A percentile compares a stretch with the other conserved stretches of the same genome.
Evolutionary conservation across 108 stramenopile species (phyloP).

Genomic region (Pelagomonas calceolata): DNA sequence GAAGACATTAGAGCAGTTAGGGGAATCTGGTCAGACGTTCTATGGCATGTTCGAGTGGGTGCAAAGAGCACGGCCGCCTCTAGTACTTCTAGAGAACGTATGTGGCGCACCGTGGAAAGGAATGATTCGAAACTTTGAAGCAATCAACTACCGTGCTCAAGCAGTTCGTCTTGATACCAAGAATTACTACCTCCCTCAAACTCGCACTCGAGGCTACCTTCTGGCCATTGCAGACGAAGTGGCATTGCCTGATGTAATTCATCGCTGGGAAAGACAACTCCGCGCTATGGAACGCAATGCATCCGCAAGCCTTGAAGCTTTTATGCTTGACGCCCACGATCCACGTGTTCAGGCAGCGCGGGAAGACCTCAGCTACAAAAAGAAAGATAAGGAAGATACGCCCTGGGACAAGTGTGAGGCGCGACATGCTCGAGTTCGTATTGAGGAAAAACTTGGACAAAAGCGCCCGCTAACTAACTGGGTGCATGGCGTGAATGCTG

Average conservation of each 20-base stretch:
- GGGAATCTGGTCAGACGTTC: constrained; percentile 24
- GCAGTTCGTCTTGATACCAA: constrained; percentile 16
- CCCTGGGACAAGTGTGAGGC: constrained; percentile 31
- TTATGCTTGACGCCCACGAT: constrained; percentile 35
- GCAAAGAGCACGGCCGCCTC: constrained; percentile 8
- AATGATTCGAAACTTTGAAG: constrained; percentile 4
- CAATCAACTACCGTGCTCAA: constrained; percentile 8
- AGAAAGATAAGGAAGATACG: constrained; percentile 3
- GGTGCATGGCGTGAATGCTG: constrained; percentile 21
- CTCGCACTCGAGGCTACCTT: constrained; percentile 20
- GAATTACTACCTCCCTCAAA: constrained; percentile 22
- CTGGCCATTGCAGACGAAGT: constrained; percentile 7
- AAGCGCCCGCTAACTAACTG: constrained; percentile 34
- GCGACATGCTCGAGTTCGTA: constrained; percentile 21
- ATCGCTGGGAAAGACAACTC: constrained; percentile 13
- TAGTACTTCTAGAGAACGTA: constrained; percentile 27
- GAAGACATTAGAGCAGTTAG: constrained; percentile 10
- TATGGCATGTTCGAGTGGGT: constrained; percentile 25
- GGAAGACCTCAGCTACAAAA: constrained; percentile 10
- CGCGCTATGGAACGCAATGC: constrained; percentile 16
- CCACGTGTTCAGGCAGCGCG: constrained; percentile 28
- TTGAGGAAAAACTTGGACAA: constrained; percentile 27
- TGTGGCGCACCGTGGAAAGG: constrained; percentile 17
- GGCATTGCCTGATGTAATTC: neutral
- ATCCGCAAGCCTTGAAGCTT: constrained; percentile 26